Base-by-base conservation (phyloP, 495 filamentous ascomycete species). In the Recurvomyces mirabilis region DNA sequence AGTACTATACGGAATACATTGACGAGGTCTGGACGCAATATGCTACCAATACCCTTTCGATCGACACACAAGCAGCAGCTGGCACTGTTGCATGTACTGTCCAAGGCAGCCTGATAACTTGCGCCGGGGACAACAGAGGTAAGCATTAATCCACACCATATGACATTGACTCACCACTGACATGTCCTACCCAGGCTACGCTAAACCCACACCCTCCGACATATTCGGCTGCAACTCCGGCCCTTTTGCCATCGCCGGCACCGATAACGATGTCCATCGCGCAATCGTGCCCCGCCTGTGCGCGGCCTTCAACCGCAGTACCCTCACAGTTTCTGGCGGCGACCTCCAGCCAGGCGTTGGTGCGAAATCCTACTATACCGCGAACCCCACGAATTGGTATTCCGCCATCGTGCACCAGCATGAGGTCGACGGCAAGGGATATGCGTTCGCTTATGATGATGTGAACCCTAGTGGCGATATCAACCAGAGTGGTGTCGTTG, bases 221-320 rank as follows among this genome's bases (percentile, higher is more conserved):
- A 69, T 70, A 58, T 68, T 63, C 55, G 65, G 65, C 23, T 70
- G 67, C 60, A 69, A 66, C 57, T 58, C 51, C n/a, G 68, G 68
- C 1, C 66, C 68, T 3, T 70, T 71, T 48, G 56, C 41, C 24
- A 65, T 63, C 42, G 29, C 38, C 10, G 55, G 28, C 6, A n/a
- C 10, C 15, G 65, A 68, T 43, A 65, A 65, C 51, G 56, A 45
- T 3, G 53, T 67, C 17, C 64, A 66, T 56, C n/a, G 33, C 5
- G 66, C 66, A 3, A 67, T 72, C 31, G 71, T 75, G 15, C 69
- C 72, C 0, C 54, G 65, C 11, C 58, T 71, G 0, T 69, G 67
- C 52, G 68, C 68, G 12, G 68, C 66, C 19, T 71, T 69, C 50
- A 52, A 56, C 41, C 62, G 68, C 24, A 49, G 48, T n/a, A 70